These are phyloP conservation scores for Penicillium antarcticum DNA, from an alignment of 495 filamentous ascomycete genomes.

Conservation along the genomic window DNA sequence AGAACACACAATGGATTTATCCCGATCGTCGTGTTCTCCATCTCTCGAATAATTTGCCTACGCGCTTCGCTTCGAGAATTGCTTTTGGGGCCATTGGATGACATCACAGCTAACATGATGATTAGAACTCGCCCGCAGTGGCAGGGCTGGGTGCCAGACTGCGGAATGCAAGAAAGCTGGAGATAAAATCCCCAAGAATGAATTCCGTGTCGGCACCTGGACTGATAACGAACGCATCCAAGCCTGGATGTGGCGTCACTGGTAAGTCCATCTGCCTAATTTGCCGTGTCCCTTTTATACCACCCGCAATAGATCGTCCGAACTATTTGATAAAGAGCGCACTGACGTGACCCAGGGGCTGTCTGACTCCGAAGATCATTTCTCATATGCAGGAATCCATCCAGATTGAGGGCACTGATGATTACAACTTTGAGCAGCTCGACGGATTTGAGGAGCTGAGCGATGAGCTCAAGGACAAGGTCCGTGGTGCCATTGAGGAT, in stretches of 20 bases:
- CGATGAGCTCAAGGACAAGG: slow-evolving; percentile 58
- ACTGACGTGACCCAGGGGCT: slow-evolving; percentile 58
- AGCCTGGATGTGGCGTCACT: slow-evolving; percentile 71
- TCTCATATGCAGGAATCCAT: slow-evolving; percentile 44
- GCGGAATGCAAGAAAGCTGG: slow-evolving; percentile 59
- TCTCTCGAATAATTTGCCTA: too few relatives aligned
- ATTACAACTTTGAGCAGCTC: slow-evolving; percentile 41
- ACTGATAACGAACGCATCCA: slow-evolving; percentile 50
- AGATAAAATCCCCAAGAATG: slow-evolving; percentile 72
- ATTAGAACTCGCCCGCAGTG: slow-evolving; percentile 57
- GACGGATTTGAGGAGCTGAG: slow-evolving; percentile 74
- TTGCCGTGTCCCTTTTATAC: too few relatives aligned
- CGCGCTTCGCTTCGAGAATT: too few relatives aligned
- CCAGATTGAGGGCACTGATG: slow-evolving; percentile 19
- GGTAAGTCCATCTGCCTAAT: slow-evolving; percentile 53
- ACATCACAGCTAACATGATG: slow-evolving; percentile 11
- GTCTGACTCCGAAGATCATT: slow-evolving; percentile 64
- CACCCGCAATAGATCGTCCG: too few relatives aligned
- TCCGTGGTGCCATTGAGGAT: slow-evolving; percentile 57
- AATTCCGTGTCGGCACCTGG: slow-evolving; percentile 67
- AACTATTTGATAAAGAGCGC: too few relatives aligned
- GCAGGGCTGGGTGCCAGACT: slow-evolving; percentile 66
- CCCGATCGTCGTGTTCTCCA: too few relatives aligned
- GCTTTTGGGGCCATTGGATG: background rate
- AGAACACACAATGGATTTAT: too few relatives aligned